Evolutionary conservation across 1,284 basidiomycete species (phyloP).

Genomic region (Cutaneotrichosporon curvatum): DNA sequence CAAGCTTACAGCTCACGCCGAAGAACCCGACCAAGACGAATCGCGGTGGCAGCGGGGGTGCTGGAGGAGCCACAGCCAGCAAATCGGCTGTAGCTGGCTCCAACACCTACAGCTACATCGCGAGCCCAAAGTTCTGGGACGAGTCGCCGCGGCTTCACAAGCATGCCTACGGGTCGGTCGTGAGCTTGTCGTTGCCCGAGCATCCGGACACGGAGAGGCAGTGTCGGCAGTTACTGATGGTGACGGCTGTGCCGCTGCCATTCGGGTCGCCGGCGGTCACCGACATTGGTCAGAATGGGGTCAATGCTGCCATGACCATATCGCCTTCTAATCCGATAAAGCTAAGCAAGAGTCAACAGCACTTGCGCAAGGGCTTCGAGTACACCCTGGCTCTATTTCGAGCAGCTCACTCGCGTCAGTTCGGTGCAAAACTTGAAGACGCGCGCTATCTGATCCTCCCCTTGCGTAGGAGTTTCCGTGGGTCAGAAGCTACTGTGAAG

Average conservation of each 20-base stretch:
- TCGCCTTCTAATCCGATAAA: neutral
- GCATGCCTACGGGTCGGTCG: neutral
- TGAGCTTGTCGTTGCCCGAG: neutral
- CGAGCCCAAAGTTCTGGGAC: neutral
- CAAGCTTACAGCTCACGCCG: constrained; percentile 7
- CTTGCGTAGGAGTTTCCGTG: constrained; percentile 3
- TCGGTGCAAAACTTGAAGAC: constrained; percentile 16
- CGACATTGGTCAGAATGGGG: neutral
- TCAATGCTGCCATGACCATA: neutral
- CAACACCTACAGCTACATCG: too few species aligned
- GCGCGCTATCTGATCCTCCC: constrained; percentile 27
- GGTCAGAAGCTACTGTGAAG: neutral
- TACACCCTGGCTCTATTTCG: neutral
- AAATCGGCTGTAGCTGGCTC: neutral
- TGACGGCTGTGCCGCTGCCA: constrained; percentile 1
- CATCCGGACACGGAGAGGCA: neutral
- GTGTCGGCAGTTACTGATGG: constrained; percentile 1
- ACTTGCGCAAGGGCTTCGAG: constrained; percentile 12
- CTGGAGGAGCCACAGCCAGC: neutral
- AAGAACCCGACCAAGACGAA: neutral
- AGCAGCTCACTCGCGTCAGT: constrained; percentile 3
- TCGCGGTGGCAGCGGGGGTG: neutral
- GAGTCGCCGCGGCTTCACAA: neutral
- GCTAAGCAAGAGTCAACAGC: neutral
- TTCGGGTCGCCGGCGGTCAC: neutral